Base-by-base conservation (phyloP, 139 green algal species). In the Tetradesmus obliquus region DNA sequence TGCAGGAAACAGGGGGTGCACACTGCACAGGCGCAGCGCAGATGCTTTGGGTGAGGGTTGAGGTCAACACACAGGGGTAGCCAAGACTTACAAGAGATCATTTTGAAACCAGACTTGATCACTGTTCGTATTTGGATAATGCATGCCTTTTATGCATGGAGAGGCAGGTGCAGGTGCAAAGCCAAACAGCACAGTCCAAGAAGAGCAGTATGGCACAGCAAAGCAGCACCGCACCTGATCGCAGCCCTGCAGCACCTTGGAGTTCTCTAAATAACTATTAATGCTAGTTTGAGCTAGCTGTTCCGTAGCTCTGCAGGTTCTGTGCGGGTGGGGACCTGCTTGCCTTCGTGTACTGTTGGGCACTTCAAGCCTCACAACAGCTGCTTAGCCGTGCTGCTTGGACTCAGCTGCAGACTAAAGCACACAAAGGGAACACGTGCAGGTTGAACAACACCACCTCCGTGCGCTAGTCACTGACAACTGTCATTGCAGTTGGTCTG, bases 401-500 rank as follows among this genome's bases (percentile, higher is more conserved):
- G 5, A 76, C 15, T 13, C 2, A 76, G 32, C 32, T 8, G 17
- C 66, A 24, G 17, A 24, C 66, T 4, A 6, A 20, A 24, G 10
- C 19, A 71, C 8, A 71, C 60, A 9, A 20, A 71, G 9, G 60
- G 19, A 4, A 19, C 60, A 4, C 8, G 15, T 71, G 10, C 60
- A 71, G 19, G 60, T 10, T 13, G 19, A 12, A 24, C 8, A 76
- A 76, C 66, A 17, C 66, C 66, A 24, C n/a, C n/a, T 76, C 60
- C 15, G 19, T 71, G 10, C 15, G 10, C 15, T 24, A 76, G 66
- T 76, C 66, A 76, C 2, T 76, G 66, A 76, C 66, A 76, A 76
- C 66, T 76, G 66, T 76, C 76, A 55, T 55, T 55, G 76, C 76
- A 82, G 76, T 82, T 82, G 76, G n/a, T 17, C n/a, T 55, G n/a